A percentile compares a stretch with the other conserved stretches of the same genome.
These are phyloP conservation scores for Penicillium hordei DNA, from an alignment of 2,329 filamentous ascomycete species.

Conservation along the genomic window DNA sequence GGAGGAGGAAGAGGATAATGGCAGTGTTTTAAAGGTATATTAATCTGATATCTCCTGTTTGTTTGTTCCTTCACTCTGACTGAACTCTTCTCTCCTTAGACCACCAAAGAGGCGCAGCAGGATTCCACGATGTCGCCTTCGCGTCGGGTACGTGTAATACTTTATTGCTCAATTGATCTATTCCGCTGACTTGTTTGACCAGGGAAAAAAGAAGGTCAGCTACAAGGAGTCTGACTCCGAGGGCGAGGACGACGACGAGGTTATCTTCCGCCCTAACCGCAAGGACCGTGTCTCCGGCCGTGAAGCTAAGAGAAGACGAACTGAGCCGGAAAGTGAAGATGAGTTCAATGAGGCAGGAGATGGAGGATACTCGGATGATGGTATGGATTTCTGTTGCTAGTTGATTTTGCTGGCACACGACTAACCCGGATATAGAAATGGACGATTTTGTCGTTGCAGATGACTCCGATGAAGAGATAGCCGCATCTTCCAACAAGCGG, in stretches of 20 bases:
- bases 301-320: slow-evolving; percentile 58
- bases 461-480: slow-evolving; percentile 71
- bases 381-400: slow-evolving; percentile 37
- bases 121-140: slow-evolving; percentile 68
- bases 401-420: not conserved
- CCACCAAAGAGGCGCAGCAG: slow-evolving; percentile 43
- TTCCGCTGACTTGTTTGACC: slow-evolving; percentile 3
- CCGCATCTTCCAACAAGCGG: slow-evolving; percentile 63
- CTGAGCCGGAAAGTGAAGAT: slow-evolving; percentile 67
- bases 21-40: slow-evolving; percentile 41
- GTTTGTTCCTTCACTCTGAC: slow-evolving; percentile 2
- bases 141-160: slow-evolving; percentile 63
- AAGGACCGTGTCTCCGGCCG: slow-evolving; percentile 46
- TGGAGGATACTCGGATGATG: slow-evolving; percentile 49
- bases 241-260: slow-evolving; percentile 66
- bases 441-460: slow-evolving; percentile 87
- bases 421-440: slow-evolving; percentile 58
- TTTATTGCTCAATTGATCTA: not conserved
- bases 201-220: slow-evolving; percentile 63
- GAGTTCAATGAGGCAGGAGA: slow-evolving; percentile 62
- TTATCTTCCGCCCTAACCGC: slow-evolving; percentile 62
- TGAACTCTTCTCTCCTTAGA: slow-evolving; percentile 35
- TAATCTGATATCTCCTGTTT: not conserved
- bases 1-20: slow-evolving; percentile 58
- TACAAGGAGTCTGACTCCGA: slow-evolving; percentile 86